Evolutionary conservation across 2,329 filamentous ascomycete genomes (phyloP).

Genomic region (Nemania abortiva): DNA sequence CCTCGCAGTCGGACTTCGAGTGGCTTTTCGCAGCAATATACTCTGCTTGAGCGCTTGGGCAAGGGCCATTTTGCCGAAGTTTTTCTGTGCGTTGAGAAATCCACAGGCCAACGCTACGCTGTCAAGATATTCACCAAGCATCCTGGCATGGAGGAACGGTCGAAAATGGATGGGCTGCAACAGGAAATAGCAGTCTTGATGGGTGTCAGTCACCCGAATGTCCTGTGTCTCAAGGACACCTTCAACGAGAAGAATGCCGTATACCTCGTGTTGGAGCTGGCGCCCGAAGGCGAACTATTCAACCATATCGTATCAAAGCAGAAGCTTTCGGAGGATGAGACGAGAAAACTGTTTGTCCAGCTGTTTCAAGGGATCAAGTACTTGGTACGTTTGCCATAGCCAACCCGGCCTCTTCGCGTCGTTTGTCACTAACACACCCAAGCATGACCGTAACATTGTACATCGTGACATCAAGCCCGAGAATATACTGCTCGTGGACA

Average conservation of each 20-base stretch:
- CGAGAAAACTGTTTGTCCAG: conserved; percentile 88
- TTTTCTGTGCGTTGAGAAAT: conserved; percentile 89
- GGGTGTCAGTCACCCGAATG: conserved; percentile 94
- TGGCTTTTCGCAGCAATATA: conserved; percentile 88
- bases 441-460: conserved; percentile 98
- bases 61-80: conserved; percentile 97
- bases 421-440: conserved; percentile 21
- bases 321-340: conserved; percentile 86
- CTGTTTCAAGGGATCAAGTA: conserved; percentile 96
- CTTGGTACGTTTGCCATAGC: conserved; percentile 70
- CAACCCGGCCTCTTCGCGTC: conserved; percentile 46
- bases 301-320: conserved; percentile 93
- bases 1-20: conserved; percentile 80
- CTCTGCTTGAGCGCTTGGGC: conserved; percentile 84
- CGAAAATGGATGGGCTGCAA: conserved; percentile 86
- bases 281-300: conserved; percentile 93
- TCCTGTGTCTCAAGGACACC: conserved; percentile 93
- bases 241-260: conserved; percentile 93
- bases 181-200: conserved; percentile 97
- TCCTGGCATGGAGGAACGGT: conserved; percentile 82
- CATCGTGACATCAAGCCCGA: conserved; percentile 98
- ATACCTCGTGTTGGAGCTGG: conserved; percentile 91
- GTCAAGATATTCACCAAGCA: conserved; percentile 96
- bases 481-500: conserved; percentile 91
- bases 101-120: conserved; percentile 83